A percentile compares a stretch with the other conserved stretches of the same genome.
Conservation (phyloP, 2,329 filamentous ascomycete species). For the Colletotrichum theobromicola region DNA sequence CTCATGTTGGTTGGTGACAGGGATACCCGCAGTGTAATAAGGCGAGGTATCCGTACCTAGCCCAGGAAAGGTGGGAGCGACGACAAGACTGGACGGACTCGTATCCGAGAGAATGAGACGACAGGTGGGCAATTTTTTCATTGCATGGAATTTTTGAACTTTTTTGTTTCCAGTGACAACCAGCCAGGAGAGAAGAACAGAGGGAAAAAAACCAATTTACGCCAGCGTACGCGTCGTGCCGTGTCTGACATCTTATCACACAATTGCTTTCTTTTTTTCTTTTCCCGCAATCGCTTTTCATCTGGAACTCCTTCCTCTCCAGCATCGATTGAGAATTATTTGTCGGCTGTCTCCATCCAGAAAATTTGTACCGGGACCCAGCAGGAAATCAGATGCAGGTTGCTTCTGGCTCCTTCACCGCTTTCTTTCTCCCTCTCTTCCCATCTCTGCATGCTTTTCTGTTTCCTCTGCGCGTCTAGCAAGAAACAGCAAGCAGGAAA, state of each 20-base stretch:
- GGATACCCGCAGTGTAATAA: neutral
- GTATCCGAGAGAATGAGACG: neutral
- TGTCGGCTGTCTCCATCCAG: neutral
- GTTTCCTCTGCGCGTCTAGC: neutral
- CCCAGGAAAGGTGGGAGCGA: neutral
- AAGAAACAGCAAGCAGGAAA: neutral
- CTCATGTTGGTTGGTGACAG: neutral
- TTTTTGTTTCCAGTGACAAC: neutral
- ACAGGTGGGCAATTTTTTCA: neutral
- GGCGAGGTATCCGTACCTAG: neutral
- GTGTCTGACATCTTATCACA: neutral
- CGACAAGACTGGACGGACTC: neutral
- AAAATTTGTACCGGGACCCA: neutral
- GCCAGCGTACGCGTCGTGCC: neutral
- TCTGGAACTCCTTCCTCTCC: neutral
- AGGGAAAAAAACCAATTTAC: neutral
- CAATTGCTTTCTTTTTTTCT: conserved; percentile 1
- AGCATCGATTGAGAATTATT: neutral
- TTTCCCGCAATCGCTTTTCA: neutral
- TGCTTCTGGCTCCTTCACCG: conserved; percentile 3
- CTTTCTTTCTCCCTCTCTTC: neutral
- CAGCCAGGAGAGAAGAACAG: neutral
- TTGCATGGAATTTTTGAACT: neutral
- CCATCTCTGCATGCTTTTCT: neutral
- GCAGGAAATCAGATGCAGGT: neutral